These are phyloP conservation scores for Talaromyces sp. DNA, from an alignment of 2,329 filamentous ascomycete genomes.

Conservation along the genomic window DNA sequence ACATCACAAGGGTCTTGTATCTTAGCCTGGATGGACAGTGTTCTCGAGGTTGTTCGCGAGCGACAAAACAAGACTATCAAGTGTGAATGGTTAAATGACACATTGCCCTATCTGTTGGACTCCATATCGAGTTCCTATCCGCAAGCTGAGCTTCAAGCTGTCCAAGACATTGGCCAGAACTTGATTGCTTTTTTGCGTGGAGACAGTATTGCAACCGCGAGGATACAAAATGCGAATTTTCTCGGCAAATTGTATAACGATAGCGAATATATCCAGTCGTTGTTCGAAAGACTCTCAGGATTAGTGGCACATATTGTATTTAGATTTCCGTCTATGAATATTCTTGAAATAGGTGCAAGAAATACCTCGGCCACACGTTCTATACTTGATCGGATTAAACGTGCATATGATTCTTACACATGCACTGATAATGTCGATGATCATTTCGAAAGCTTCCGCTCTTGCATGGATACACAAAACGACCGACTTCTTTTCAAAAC, in stretches of 20 bases:
- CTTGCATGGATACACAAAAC: background rate
- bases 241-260: background rate
- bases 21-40: background rate
- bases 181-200: background rate
- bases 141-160: background rate
- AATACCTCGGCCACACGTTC: slow-evolving; percentile 36
- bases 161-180: background rate
- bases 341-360: slow-evolving; percentile 43
- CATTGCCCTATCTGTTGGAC: background rate
- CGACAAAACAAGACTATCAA: background rate
- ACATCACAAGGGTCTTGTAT: background rate
- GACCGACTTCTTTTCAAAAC: slow-evolving; percentile 17
- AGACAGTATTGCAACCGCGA: background rate
- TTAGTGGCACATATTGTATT: slow-evolving; percentile 34
- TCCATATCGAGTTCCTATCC: background rate
- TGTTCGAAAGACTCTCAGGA: slow-evolving; percentile 7
- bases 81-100: background rate
- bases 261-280: background rate
- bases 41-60: background rate
- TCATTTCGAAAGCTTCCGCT: slow-evolving; percentile 13
- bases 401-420: slow-evolving; percentile 7
- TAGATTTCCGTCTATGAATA: slow-evolving; percentile 36
- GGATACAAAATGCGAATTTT: background rate
- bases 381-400: slow-evolving; percentile 26
- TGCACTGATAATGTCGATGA: slow-evolving; percentile 17